Evolutionary conservation across 768 basidiomycete genomes (phyloP).

Genomic region (Serendipita sp.): DNA sequence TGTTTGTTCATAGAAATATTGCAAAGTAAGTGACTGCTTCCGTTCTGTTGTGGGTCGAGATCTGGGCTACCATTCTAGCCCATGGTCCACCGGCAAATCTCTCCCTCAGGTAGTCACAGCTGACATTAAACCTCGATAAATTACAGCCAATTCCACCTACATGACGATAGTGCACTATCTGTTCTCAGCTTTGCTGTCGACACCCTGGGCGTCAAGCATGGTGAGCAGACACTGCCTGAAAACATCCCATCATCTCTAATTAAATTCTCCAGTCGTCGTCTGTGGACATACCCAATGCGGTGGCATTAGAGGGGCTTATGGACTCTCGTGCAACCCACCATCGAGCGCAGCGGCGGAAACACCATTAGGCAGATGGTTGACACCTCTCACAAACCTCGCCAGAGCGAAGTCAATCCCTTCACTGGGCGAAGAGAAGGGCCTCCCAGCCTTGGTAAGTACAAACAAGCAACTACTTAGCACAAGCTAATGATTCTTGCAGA

Average conservation of each 20-base stretch:
- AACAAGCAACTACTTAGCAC: not conserved
- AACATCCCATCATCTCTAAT: not conserved
- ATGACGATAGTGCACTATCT: constrained; percentile 55
- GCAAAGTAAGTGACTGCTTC: constrained; percentile 47
- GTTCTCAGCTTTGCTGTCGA: constrained; percentile 61
- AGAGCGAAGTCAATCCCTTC: not conserved
- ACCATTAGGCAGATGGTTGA: constrained; percentile 54
- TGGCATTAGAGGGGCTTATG: constrained; percentile 22
- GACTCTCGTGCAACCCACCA: not conserved
- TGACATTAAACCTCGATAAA: not conserved
- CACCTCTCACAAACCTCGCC: constrained; percentile 43
- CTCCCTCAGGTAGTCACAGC: not conserved
- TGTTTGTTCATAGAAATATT: constrained; percentile 75
- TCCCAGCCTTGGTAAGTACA: constrained; percentile 1
- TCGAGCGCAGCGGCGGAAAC: constrained; percentile 28
- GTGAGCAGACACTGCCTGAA: constrained; percentile 30
- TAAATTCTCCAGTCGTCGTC: constrained; percentile 41
- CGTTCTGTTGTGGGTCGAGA: not conserved
- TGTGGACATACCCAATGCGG: constrained; percentile 77
- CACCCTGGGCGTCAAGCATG: constrained; percentile 52
- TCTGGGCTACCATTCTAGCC: not conserved
- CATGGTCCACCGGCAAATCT: not conserved
- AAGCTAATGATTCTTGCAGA: not conserved
- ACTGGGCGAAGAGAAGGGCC: constrained; percentile 4
- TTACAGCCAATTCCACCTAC: constrained; percentile 48